These are phyloP conservation scores for Tripidium arundinaceum DNA, from an alignment of 202 grass and related monocot genomes.

Conservation along the genomic window DNA sequence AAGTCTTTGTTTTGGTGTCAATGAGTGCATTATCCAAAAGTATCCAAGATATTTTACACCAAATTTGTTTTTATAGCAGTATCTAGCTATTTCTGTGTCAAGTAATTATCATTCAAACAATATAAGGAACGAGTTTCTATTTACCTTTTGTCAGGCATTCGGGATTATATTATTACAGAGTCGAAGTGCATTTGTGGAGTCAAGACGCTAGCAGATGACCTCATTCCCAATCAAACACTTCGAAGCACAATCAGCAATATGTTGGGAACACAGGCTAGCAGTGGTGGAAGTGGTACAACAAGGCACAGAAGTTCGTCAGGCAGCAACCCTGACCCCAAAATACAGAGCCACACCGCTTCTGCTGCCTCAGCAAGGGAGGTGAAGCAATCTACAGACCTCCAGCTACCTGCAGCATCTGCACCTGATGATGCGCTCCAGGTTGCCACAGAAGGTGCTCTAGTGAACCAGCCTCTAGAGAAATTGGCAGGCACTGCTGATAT, in stretches of 20 bases:
- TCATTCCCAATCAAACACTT: slow-evolving; percentile 64
- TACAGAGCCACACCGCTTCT: slow-evolving; percentile 18
- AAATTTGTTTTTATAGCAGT: slow-evolving; percentile 5
- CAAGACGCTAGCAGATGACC: slow-evolving; percentile 55
- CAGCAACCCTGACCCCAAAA: slow-evolving; percentile 44
- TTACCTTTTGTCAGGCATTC: slow-evolving; percentile 41
- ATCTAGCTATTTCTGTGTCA: not conserved
- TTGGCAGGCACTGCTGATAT: not conserved
- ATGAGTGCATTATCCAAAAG: not conserved
- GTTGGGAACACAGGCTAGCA: slow-evolving; percentile 27
- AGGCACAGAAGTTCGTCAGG: slow-evolving; percentile 56
- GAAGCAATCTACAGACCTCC: slow-evolving; percentile 22
- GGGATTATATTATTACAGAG: slow-evolving; percentile 43
- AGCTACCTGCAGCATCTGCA: slow-evolving; percentile 27
- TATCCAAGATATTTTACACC: not conserved
- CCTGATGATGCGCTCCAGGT: slow-evolving; percentile 11
- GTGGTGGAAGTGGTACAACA: slow-evolving; percentile 40
- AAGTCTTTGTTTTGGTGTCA: not conserved
- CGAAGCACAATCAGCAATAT: slow-evolving; percentile 47
- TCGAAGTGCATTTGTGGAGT: slow-evolving; percentile 58
- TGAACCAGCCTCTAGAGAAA: slow-evolving; percentile 18
- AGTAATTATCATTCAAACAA: slow-evolving; percentile 10
- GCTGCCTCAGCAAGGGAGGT: slow-evolving; percentile 27
- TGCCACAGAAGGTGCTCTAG: not conserved
- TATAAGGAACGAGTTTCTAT: slow-evolving; percentile 10